A percentile compares a stretch with the other conserved stretches of the same genome.
phyloP scores from a whole-genome alignment of 495 filamentous ascomycete genomes.

The Neurospora sp. region DNA sequence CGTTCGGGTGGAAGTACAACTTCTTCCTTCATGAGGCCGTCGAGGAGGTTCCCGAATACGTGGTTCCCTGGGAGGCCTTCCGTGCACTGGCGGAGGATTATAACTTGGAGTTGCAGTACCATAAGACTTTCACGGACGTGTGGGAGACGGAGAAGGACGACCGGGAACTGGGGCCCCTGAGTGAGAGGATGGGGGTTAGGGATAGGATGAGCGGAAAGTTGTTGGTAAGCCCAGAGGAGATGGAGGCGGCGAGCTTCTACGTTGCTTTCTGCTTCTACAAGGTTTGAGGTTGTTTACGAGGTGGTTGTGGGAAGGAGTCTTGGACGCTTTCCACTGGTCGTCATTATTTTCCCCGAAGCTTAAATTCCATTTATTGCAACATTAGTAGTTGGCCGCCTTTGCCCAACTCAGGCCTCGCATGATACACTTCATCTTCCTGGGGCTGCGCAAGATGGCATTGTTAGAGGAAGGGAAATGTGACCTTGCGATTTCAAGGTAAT shows the following conservation, averaged over 20 bases:
- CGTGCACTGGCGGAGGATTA: conserved; percentile 91
- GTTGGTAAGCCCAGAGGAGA: conserved; percentile 66
- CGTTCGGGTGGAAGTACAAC: conserved; percentile 95
- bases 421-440: background rate
- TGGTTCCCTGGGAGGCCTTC: conserved; percentile 97
- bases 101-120: conserved; percentile 88
- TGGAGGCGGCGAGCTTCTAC: conserved; percentile 86
- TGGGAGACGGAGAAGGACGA: conserved; percentile 86
- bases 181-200: conserved; percentile 88
- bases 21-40: conserved; percentile 95
- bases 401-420: background rate
- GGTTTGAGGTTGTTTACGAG: conserved; percentile 38
- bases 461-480: background rate
- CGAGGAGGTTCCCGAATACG: conserved; percentile 92
- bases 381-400: background rate
- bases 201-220: conserved; percentile 57
- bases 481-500: background rate
- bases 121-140: conserved; percentile 78
- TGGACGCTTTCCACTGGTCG: background rate
- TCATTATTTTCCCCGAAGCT: background rate
- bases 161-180: conserved; percentile 63
- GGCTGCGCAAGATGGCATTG: background rate
- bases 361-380: background rate
- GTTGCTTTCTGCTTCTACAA: conserved; percentile 92
- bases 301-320: background rate